These are phyloP conservation scores for Vitis vinifera DNA, from an alignment of 164 flowering plant genomes.

Conservation along the genomic window ASM3070453v1 NC_081817.1:622501-623000, in stretches of 20 bases:
- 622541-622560: conserved; percentile 75
- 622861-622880: conserved; percentile 71
- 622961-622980: conserved; percentile 68
- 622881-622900: conserved; percentile 11
- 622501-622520: conserved; percentile 27
- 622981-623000: conserved; percentile 78
- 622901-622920: neutral
- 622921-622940: neutral
- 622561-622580: conserved; percentile 74
- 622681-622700: no score
- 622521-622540: conserved; percentile 64
- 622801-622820: conserved; percentile 78
- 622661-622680: conserved; percentile 6
- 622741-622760: no score
- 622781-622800: conserved; percentile 33
- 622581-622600: conserved; percentile 72
- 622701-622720: no score
- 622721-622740: no score
- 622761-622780: no score
- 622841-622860: conserved; percentile 71
- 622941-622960: neutral
- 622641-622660: conserved; percentile 77
- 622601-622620: conserved; percentile 66
- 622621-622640: conserved; percentile 69
- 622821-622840: conserved; percentile 76